Evolutionary conservation across 208 protist species (phyloP).

Genomic region (Leishmania mexicana): DNA sequence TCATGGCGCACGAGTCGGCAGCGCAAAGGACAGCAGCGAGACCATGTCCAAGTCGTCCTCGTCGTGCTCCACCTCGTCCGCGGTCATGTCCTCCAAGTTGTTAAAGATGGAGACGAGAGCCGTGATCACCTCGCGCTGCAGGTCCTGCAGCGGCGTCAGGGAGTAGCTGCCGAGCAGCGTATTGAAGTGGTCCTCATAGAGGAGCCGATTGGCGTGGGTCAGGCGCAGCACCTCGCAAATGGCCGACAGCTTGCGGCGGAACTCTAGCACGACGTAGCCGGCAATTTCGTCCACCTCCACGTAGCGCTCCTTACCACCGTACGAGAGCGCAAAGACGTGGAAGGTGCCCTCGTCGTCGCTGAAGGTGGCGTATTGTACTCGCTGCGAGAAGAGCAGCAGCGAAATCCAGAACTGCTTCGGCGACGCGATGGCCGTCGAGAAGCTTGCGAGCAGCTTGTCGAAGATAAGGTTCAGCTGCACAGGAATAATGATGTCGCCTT

Average conservation of each 20-base stretch:
- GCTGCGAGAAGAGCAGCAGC: slow-evolving; percentile 66
- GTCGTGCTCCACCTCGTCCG: slow-evolving; percentile 78
- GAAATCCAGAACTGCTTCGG: slow-evolving; percentile 74
- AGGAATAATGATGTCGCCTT: slow-evolving; percentile 69
- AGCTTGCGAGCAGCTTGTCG: slow-evolving; percentile 72
- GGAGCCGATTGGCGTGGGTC: slow-evolving; percentile 49
- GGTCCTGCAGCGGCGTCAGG: slow-evolving; percentile 56
- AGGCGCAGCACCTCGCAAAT: slow-evolving; percentile 70
- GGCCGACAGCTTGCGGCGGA: slow-evolving; percentile 62
- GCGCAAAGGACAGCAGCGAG: slow-evolving; percentile 68
- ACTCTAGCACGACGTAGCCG: slow-evolving; percentile 62
- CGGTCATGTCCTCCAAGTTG: slow-evolving; percentile 63
- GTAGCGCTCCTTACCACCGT: slow-evolving; percentile 63
- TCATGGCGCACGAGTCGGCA: slow-evolving; percentile 21
- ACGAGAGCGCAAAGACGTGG: slow-evolving; percentile 70
- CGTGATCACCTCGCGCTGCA: slow-evolving; percentile 71
- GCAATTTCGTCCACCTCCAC: slow-evolving; percentile 72
- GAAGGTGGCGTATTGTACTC: slow-evolving; percentile 65
- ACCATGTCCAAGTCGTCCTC: slow-evolving; percentile 79
- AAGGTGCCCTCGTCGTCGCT: slow-evolving; percentile 78
- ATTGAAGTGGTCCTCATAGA: slow-evolving; percentile 63
- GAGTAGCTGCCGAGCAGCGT: slow-evolving; percentile 36
- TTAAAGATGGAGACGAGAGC: slow-evolving; percentile 70
- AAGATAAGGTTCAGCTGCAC: slow-evolving; percentile 68
- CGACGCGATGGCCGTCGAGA: slow-evolving; percentile 60